These are phyloP conservation scores for Hericium alpestre DNA, from an alignment of 768 basidiomycete genomes.

Conservation along the genomic window DNA sequence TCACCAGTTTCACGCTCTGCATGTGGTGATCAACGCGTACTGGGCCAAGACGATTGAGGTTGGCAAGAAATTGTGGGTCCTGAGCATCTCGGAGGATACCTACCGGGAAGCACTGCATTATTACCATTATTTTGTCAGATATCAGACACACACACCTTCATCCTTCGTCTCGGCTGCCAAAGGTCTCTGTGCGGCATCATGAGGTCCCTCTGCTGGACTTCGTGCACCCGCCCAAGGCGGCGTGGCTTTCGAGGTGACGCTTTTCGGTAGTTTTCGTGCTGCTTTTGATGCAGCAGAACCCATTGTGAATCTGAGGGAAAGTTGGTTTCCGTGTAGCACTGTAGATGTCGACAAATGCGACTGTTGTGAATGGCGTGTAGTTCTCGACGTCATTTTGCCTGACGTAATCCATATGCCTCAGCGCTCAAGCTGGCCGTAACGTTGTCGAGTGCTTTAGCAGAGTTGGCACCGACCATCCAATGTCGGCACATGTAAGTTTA, in stretches of 20 bases:
- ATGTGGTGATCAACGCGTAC: conserved; percentile 63
- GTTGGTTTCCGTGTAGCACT: background rate
- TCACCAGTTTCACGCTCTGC: conserved; percentile 38
- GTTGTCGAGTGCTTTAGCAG: too few relatives aligned
- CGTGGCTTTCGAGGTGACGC: conserved; percentile 21
- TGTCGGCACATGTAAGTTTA: too few relatives aligned
- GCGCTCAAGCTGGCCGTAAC: too few relatives aligned
- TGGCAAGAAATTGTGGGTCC: conserved; percentile 63
- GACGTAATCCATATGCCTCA: too few relatives aligned
- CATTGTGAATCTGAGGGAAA: conserved; percentile 29
- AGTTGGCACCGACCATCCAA: too few relatives aligned
- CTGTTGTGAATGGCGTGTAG: too few relatives aligned
- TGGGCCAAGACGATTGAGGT: conserved; percentile 52
- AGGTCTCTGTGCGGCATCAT: conserved; percentile 9
- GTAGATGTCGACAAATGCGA: too few relatives aligned
- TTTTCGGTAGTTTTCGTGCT: conserved; percentile 42
- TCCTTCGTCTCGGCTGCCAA: conserved; percentile 41
- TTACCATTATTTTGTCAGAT: background rate
- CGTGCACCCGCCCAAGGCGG: conserved; percentile 41
- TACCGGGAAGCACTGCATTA: background rate
- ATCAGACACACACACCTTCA: conserved; percentile 27
- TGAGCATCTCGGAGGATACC: conserved; percentile 36
- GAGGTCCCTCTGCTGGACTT: conserved; percentile 17
- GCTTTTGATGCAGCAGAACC: conserved; percentile 54
- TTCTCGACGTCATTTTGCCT: too few relatives aligned